Conservation (phyloP, 352 stramenopile species). For the Pythium monospermum region DNA sequence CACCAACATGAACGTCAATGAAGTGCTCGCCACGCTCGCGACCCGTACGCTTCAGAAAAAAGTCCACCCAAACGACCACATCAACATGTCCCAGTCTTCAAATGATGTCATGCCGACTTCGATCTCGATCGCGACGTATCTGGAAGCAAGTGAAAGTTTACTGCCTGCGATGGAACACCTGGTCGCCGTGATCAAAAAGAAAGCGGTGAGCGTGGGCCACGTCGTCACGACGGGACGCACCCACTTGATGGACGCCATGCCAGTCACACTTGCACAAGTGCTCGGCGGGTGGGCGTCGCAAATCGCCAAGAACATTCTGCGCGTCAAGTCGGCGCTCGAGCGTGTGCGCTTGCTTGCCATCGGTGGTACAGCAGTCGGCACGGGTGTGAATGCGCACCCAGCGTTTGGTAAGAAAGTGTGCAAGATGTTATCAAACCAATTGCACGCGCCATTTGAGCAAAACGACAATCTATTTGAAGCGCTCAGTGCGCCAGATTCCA, state of each 20-base stretch:
- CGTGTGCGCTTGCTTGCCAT: constrained; percentile 48
- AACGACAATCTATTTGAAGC: constrained; percentile 78
- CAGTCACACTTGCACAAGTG: constrained; percentile 43
- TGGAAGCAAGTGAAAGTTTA: constrained; percentile 48
- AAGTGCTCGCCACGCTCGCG: constrained; percentile 92
- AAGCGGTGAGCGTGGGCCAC: constrained; percentile 30
- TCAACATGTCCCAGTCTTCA: constrained; percentile 70
- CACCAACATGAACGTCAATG: constrained; percentile 98
- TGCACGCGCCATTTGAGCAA: constrained; percentile 35
- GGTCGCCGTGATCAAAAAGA: constrained; percentile 28
- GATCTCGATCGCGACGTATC: constrained; percentile 45
- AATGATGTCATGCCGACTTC: constrained; percentile 62
- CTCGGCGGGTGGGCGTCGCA: constrained; percentile 46
- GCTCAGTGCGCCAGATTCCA: constrained; percentile 89
- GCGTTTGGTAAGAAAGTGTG: constrained; percentile 43
- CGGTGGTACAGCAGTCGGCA: constrained; percentile 56
- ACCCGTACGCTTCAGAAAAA: constrained; percentile 52
- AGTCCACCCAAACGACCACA: constrained; percentile 78
- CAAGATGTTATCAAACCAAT: constrained; percentile 28
- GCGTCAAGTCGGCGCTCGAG: constrained; percentile 40
- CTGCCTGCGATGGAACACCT: constrained; percentile 55
- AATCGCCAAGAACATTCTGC: constrained; percentile 47
- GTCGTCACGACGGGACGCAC: constrained; percentile 59
- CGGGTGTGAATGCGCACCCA: constrained; percentile 53
- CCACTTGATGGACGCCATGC: constrained; percentile 77